Evolutionary conservation across 2,329 filamentous ascomycete species (phyloP).

Genomic region (Rosellinia necatrix): DNA sequence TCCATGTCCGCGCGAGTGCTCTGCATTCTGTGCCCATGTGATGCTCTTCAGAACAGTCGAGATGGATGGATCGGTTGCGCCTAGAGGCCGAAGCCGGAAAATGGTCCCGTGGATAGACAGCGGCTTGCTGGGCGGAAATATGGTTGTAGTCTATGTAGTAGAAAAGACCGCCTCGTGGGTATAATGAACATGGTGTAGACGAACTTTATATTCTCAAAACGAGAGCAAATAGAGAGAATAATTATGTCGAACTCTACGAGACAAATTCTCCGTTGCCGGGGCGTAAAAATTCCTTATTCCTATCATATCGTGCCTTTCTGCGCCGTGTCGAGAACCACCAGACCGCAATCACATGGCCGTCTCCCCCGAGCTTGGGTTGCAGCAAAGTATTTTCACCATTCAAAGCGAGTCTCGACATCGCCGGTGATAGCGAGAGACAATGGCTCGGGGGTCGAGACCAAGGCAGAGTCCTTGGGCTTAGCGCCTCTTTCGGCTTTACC

Average conservation of each 20-base stretch:
- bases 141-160: background rate
- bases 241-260: background rate
- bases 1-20: background rate
- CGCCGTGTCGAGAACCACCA: background rate
- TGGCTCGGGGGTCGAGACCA: background rate
- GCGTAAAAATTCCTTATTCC: background rate
- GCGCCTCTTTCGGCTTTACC: constrained; percentile 2
- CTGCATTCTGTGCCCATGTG: constrained; percentile 3
- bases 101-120: background rate
- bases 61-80: background rate
- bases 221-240: background rate
- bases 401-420: background rate
- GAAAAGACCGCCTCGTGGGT: background rate
- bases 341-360: background rate
- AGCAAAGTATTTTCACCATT: background rate
- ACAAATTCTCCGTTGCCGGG: background rate
- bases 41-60: background rate
- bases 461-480: background rate
- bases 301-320: background rate
- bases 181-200: background rate
- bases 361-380: background rate
- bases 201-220: background rate
- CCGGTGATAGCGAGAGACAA: background rate
- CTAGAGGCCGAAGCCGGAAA: background rate
- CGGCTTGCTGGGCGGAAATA: background rate